Evolutionary conservation across 352 stramenopile species (phyloP), one percentile per base, ranked within the genome.

Genomic region (Phytopythium helicoides): DNA sequence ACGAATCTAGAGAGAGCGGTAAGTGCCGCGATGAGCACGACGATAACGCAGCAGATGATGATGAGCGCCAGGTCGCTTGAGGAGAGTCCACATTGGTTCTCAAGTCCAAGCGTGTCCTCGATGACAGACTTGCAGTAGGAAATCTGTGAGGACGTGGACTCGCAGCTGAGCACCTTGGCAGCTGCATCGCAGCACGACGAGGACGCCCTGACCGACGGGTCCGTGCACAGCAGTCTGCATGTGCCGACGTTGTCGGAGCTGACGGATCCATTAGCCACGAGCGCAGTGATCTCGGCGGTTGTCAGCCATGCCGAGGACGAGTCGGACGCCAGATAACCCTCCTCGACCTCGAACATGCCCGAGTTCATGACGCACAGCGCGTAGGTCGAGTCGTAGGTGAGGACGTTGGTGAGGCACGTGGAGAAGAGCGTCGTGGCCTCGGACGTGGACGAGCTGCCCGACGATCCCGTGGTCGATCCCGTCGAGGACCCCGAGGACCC

Each of bases 301-400:
- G 28, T 10, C 28, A 33, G 28, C 28, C 28, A 33, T 5, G 28
- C 28, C 28, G 28, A 33, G 28, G 28, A 33, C 28, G 28, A 33
- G 9, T 33, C 28, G 28, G 28, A 33, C 5, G 28, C 28, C 28
- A 33, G 28, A 33, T 33, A 33, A 9, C 28, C 9, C 5, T 5
- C 28, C 28, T 33, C 28, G 28, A 40, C 34, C 42, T 71, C 54
- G 50, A 88, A 85, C 45, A 88, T 66, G 33, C 77, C 77, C 21
- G 74, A 75, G 61, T 88, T 88, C 72, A 86, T 86, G 52, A 86
- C 52, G 59, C 77, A 88, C 31, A 74, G 47, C 31, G 69, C 69
- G 54, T 88, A 88, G 31, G 61, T 37, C 39, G 57, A 57, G 54
- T 88, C 77, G 21, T 64, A 52, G 9, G 51, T 25, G 36, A 81